Evolutionary conservation across 2,329 filamentous ascomycete species (phyloP), one percentile per base, ranked within the genome.

Genomic region (Venturia effusa): DNA sequence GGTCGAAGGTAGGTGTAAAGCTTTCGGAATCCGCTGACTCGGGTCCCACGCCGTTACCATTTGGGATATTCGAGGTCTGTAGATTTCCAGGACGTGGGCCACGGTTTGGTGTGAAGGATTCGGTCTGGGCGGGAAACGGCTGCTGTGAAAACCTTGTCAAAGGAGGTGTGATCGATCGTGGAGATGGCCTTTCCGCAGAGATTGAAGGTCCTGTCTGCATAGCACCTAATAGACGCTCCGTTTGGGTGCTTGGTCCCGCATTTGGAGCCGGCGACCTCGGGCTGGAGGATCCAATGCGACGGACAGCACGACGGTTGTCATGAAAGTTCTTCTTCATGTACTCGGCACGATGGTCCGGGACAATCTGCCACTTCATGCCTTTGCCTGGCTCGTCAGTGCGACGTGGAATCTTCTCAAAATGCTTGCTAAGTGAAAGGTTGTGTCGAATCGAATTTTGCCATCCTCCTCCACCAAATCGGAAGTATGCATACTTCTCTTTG

Each of bases 371-470:
- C 74, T 97, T 97, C 92, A 97, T 97, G 34, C 94, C 94, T 74
- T 99, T 99, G 15, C 94, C 94, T 27, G 94, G 94, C 73, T 99
- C 94, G 69, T 97, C 91, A 0, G 92, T 96, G 19, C 90, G 88
- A 59, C 94, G 87, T 3, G 94, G 89, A 10, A 96, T 89, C 75
- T 99, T 99, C 69, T 92, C 87, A 71, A 99, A 99, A 0, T 88
- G 86, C 73, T 97, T 96, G 75, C 96, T 97, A 51, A 99, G 78
- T 0, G 94, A 97, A 17, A 99, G 77, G 70, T 99, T 99, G 74
- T 99, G 94, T 15, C 94, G 88, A 68, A 99, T 99, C 0, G 92
- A 97, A 74, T 99, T 99, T 85, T 91, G 70, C 95, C 95, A 99
- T 66, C 94, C 93, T 65, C 85, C 86, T 64, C 92, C 85, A 39